These are phyloP conservation scores for Metschnikowia lachancei DNA, from an alignment of 805 yeast genomes.

Conservation along the genomic window DNA sequence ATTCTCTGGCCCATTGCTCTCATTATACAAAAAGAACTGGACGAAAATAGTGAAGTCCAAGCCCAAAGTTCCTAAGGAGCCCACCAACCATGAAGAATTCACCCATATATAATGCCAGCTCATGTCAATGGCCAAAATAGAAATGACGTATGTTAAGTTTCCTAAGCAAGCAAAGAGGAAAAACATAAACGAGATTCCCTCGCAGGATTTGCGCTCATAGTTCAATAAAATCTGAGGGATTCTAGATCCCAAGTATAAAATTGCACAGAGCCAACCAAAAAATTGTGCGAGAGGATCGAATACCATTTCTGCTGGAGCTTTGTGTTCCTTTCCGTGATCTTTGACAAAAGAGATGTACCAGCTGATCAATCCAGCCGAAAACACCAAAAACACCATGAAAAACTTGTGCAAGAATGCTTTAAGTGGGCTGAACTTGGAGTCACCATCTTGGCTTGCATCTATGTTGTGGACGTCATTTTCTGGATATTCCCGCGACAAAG, in stretches of 20 bases:
- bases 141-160: slow-evolving; percentile 83
- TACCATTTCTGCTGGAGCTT: slow-evolving; percentile 44
- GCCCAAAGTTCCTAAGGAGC: slow-evolving; percentile 81
- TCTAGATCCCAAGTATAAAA: slow-evolving; percentile 78
- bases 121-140: slow-evolving; percentile 73
- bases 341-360: slow-evolving; percentile 70
- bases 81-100: slow-evolving; percentile 90
- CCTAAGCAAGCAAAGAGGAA: slow-evolving; percentile 95
- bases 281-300: slow-evolving; percentile 79
- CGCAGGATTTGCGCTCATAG: slow-evolving; percentile 84
- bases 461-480: slow-evolving; percentile 17
- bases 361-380: slow-evolving; percentile 79
- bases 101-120: slow-evolving; percentile 69
- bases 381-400: slow-evolving; percentile 62
- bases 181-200: slow-evolving; percentile 90
- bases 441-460: slow-evolving; percentile 28
- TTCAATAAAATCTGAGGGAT: slow-evolving; percentile 89
- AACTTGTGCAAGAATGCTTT: slow-evolving; percentile 28
- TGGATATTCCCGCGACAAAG: slow-evolving; percentile 42
- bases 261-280: slow-evolving; percentile 81
- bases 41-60: slow-evolving; percentile 81
- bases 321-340: slow-evolving; percentile 33
- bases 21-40: slow-evolving; percentile 79
- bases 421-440: slow-evolving; percentile 20
- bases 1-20: slow-evolving; percentile 19